Base-by-base conservation (phyloP, 2,329 filamentous ascomycete genomes). In the Xylaria sp. region DNA sequence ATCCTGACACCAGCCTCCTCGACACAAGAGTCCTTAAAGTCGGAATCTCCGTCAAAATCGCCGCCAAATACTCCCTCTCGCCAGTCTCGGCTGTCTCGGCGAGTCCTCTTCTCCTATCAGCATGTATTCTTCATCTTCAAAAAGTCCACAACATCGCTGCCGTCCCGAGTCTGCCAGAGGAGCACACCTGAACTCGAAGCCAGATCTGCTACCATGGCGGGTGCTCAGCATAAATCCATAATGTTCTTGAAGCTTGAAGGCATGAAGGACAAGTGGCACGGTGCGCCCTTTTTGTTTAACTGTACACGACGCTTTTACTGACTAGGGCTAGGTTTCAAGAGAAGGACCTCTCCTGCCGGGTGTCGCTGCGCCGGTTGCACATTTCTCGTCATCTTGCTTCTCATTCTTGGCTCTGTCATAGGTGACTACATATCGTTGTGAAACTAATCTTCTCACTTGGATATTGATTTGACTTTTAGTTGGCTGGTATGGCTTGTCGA, bases 401-500 rank as follows among this genome's bases (percentile, higher is more conserved):
- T 68, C 19, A 53, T 59, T 15, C 9, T 56, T 14, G 63, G 42
- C 6, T 45, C 59, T 19, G 40, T 68, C 5, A 52, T 64, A 25
- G 42, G 70, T 72, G 17, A 66, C 68, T 66, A 11, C 1, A 17
- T 25, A 12, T 25, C 7, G n/a, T 21, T n/a, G 1, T 21, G n/a
- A 17, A 11, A 19, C 4, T 17, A 3, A 6, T 21, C 6, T 2
- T 33, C 4, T 14, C 5, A 4, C n/a, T 6, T 35, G 6, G 40
- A 28, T 56, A 31, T 8, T 61, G 40, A 65, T 25, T 40, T 17
- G 4, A 7, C 1, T 0, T 37, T 9, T 17, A 70, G 69, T 64
- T 55, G 66, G 70, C 15, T 71, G 69, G 70, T 65, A 55, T n/a
- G 60, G 65, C 23, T 28, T 72, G 5, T 40, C 61, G 7, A 51